A percentile compares a stretch with the other conserved stretches of the same genome.
These are phyloP conservation scores for Falciphora oryzae DNA, from an alignment of 2,329 filamentous ascomycete genomes.

Conservation along the genomic window DNA sequence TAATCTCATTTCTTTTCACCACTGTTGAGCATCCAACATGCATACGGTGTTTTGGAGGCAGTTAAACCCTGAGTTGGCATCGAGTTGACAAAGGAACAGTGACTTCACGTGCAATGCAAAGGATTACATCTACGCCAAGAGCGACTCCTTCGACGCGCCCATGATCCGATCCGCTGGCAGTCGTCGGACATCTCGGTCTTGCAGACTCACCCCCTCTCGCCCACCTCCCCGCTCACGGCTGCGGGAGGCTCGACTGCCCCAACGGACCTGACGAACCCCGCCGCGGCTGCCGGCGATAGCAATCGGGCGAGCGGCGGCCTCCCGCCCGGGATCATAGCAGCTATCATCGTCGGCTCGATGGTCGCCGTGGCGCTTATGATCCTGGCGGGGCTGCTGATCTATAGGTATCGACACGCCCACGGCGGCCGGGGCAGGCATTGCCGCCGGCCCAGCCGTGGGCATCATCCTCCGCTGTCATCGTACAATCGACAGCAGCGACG, in stretches of 20 bases:
- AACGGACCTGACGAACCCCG: not conserved
- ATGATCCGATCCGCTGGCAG: conserved; percentile 9
- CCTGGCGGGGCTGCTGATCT: not conserved
- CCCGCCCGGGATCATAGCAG: not conserved
- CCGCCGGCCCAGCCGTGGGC: not conserved
- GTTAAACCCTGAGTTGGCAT: too few relatives aligned
- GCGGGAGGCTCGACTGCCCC: not conserved
- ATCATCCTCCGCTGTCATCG: not conserved
- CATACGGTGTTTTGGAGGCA: too few relatives aligned
- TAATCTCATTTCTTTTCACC: too few relatives aligned
- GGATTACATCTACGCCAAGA: not conserved
- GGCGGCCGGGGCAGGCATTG: not conserved
- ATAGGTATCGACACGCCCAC: not conserved
- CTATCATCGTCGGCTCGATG: not conserved
- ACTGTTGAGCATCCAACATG: too few relatives aligned
- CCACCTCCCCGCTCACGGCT: too few relatives aligned
- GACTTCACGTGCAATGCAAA: conserved; percentile 4
- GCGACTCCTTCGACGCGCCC: not conserved
- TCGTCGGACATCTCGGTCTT: conserved; percentile 5
- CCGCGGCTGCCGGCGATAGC: not conserved
- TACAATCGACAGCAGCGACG: not conserved
- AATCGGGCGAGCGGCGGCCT: not conserved
- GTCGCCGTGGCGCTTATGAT: not conserved
- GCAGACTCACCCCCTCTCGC: conserved; percentile 9
- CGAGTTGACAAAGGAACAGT: not conserved